Evolutionary conservation across 306 rosid genomes (phyloP).

Genomic region (Citrullus mucosospermus): DNA sequence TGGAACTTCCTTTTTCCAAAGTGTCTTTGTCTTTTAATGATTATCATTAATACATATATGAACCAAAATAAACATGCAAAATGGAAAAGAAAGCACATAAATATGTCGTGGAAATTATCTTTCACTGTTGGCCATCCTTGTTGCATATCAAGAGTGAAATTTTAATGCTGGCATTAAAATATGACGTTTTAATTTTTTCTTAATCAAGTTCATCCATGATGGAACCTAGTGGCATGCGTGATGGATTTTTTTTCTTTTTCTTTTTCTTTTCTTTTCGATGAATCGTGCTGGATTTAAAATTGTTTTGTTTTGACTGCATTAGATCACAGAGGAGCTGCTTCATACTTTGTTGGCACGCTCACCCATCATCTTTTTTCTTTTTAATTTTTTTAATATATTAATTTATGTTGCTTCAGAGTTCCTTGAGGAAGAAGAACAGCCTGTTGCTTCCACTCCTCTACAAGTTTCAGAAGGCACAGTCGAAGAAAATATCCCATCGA

Average conservation of each 20-base stretch:
- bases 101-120: not conserved
- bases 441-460: conserved; percentile 58
- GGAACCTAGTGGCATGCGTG: not conserved
- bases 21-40: not conserved
- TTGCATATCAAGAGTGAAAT: not conserved
- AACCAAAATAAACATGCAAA: not conserved
- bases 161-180: not conserved
- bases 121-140: not conserved
- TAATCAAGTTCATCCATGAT: not conserved
- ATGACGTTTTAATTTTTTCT: not conserved
- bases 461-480: conserved; percentile 62
- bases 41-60: not conserved
- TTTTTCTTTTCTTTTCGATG: too few species aligned
- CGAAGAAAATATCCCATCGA: conserved; percentile 77
- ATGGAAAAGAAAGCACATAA: not conserved
- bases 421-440: conserved; percentile 48
- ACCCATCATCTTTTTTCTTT: not conserved
- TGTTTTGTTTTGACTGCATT: not conserved
- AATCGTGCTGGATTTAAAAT: not conserved
- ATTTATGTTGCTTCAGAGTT: conserved; percentile 40
- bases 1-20: not conserved
- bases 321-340: not conserved
- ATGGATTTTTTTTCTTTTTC: too few species aligned
- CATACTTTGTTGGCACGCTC: not conserved
- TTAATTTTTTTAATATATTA: not conserved